phyloP scores from a whole-genome alignment of 345 rosid species.

The Microthlaspi erraticum region DNA sequence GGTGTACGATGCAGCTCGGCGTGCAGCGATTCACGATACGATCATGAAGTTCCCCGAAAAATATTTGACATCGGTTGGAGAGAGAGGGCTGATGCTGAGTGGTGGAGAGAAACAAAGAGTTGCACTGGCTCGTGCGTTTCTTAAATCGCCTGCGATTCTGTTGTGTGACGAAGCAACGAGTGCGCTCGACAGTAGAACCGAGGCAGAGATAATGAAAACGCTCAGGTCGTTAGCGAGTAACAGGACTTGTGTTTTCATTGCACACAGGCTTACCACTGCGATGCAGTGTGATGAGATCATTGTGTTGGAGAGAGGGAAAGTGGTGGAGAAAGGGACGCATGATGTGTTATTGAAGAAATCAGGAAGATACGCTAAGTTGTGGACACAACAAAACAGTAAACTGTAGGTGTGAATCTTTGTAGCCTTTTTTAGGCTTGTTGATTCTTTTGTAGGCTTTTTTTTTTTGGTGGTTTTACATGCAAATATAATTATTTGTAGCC shows the following conservation, averaged over 20 bases:
- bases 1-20: conserved; percentile 85
- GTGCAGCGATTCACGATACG: conserved; percentile 86
- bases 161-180: conserved; percentile 98
- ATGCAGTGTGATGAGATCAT: conserved; percentile 99
- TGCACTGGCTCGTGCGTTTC: conserved; percentile 89
- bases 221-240: conserved; percentile 75
- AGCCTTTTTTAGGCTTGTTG: too few relatives aligned
- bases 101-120: conserved; percentile 99
- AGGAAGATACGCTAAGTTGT: conserved; percentile 85
- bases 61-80: conserved; percentile 88
- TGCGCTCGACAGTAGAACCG: conserved; percentile 92
- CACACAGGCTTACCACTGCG: conserved; percentile 96
- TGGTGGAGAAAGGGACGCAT: conserved; percentile 87
- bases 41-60: conserved; percentile 82
- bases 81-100: conserved; percentile 93
- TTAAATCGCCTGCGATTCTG: conserved; percentile 79
- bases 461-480: conserved; percentile 2
- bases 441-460: neutral
- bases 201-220: conserved; percentile 86
- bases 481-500: neutral
- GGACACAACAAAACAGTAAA: conserved; percentile 85
- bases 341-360: conserved; percentile 64
- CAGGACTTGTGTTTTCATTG: conserved; percentile 86
- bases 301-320: conserved; percentile 87
- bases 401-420: too few relatives aligned